Base-by-base conservation (phyloP, 345 rosid genomes). In the Schrenkiella parvula region DNA sequence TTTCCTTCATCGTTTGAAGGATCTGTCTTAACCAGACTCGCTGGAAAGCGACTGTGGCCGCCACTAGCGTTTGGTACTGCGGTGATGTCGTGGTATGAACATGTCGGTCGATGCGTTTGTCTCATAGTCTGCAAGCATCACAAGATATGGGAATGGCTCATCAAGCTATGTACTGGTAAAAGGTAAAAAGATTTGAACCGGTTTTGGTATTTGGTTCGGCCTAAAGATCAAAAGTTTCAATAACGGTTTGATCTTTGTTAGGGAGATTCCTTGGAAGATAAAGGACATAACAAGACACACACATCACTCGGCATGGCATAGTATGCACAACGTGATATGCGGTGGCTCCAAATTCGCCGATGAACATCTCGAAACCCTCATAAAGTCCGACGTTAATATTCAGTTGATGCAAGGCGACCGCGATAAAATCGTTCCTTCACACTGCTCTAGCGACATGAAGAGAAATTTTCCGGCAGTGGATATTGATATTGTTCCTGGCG, bases 1-100 rank as follows among this genome's bases (percentile, higher is more conserved):
- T 68, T 68, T 43, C 68, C 79, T 22, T 68, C 80, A 44, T 82
- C 76, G 2, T 0, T 29, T 8, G 23, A 70, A 44, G 83, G 64
- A 53, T 83, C 52, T 2, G 87, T 71, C 3, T 88, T 93, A 10
- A 48, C 76, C 8, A 82, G 61, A 25, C 72, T 90, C 31, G 92
- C 92, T 5, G 71, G 65, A 26, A 90, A 88, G 85, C 85, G 66
- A 52, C 14, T 93, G 17, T 93, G 98, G 93, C 98, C 97, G 1
- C 97, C 92, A 3, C 39, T 81, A 22, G 46, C 76, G 17, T 88
- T 93, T 80, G 89, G 87, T 35, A 64, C 87, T 6, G 80, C 98
- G 4, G 83, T 93, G 42, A 87, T 90, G 95, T 86, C 98, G 5
- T 88, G 97, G 98, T 90, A 88, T 28, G 96, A 93, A 61, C 97